Evolutionary conservation across 2,329 filamentous ascomycete genomes (phyloP), one percentile per base, ranked within the genome.

Genomic region (Trichophyton simii): DNA sequence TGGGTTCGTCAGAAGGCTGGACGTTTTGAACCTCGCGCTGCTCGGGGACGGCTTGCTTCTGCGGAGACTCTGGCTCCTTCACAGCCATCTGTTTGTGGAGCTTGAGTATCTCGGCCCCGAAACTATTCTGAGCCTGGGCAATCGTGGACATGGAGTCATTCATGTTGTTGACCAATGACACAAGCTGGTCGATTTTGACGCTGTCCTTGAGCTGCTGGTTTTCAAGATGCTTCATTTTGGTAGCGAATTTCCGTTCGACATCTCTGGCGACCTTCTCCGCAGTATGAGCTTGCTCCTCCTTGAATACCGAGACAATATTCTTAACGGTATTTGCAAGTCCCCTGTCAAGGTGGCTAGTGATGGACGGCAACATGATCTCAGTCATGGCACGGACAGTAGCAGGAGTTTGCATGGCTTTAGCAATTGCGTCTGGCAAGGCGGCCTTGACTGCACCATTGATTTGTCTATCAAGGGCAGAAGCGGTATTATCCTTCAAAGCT

Each of bases 401-500:
- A 9, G 85, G 84, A 65, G 87, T 87, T 69, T 89, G 86, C 60
- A 96, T 73, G 22, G 87, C 83, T 65, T 84, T 82, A 55, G 79
- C 77, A 62, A 95, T 78, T 8, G 84, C 81, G 63, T 81, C 78
- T 1, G 90, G 89, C 41, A 97, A 77, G 41, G 81, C 75, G 61
- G 80, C 81, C 69, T 87, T 86, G 65, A 96, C 77, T 73, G 95
- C 89, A 65, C 83, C 80, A 61, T 83, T 81, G 25, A 97, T 79
- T 70, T 89, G 85, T 64, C 87, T 86, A 60, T 87, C 82, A 31
- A 96, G 80, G 3, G 86, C 82, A 64, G 84, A 82, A 52, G 83
- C 80, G 13, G 88, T 84, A 48, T 86, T 79, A 59, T 85, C 81
- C 46, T 85, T 82, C 61, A 97, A 78, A 36, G 85, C 80, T 9